Evolutionary conservation across 225 moss, liverwort and hornwort species (phyloP).

Genomic region (Neckera pumila): DNA sequence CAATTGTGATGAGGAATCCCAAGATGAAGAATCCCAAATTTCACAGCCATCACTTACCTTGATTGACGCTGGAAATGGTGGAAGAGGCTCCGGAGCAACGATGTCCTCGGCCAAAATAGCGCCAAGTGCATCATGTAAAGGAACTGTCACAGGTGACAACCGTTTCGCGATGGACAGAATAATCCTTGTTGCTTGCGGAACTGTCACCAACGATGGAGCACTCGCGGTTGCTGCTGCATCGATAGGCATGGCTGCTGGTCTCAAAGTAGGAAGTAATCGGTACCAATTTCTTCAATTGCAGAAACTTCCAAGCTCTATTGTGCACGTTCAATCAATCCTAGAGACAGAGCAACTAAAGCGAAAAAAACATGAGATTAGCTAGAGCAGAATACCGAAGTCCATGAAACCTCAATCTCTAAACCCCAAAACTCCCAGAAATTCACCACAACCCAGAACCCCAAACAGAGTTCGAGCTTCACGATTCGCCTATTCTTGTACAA

Average conservation of each 20-base stretch:
- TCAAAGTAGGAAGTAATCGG: neutral
- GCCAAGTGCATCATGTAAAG: slow-evolving; percentile 55
- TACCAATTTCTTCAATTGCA: neutral
- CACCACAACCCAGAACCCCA: neutral
- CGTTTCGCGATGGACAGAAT: slow-evolving; percentile 54
- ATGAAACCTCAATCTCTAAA: neutral
- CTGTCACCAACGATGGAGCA: slow-evolving; percentile 55
- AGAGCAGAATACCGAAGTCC: neutral
- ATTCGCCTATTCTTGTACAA: neutral
- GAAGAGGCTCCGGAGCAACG: slow-evolving; percentile 64
- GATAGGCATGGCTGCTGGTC: slow-evolving; percentile 16
- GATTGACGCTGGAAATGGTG: slow-evolving; percentile 81
- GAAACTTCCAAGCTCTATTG: neutral
- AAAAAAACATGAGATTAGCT: neutral
- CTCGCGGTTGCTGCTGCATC: neutral
- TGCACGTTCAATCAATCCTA: neutral
- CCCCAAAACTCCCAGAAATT: neutral
- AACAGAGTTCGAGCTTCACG: neutral
- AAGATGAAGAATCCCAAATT: neutral
- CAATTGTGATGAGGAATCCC: neutral
- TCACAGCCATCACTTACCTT: slow-evolving; percentile 34
- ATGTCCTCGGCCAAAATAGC: slow-evolving; percentile 66
- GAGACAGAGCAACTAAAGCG: neutral
- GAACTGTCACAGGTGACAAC: slow-evolving; percentile 40
- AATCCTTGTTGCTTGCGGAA: slow-evolving; percentile 59